Evolutionary conservation across 2,329 filamentous ascomycete species (phyloP).

Genomic region (Tolypocladium tropicale): DNA sequence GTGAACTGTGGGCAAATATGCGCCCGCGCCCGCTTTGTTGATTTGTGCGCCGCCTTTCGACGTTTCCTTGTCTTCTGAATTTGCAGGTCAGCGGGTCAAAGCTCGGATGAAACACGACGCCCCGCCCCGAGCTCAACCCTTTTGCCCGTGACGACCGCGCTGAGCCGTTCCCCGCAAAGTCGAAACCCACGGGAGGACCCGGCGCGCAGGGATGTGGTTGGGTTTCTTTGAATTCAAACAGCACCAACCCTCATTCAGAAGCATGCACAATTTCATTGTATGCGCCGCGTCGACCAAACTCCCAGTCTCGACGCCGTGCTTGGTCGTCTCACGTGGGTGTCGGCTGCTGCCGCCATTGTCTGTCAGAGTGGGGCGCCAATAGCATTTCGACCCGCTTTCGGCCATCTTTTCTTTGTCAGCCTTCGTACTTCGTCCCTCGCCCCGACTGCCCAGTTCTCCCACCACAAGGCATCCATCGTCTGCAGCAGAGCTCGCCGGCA

Average conservation of each 20-base stretch:
- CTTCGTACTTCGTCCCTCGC: neutral
- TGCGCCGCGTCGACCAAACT: neutral
- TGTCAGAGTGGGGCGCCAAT: neutral
- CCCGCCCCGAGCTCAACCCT: neutral
- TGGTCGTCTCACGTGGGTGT: constrained; percentile 5
- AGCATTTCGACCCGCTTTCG: constrained; percentile 1
- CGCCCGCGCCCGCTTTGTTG: neutral
- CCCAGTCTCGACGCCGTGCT: neutral
- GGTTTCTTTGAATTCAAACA: no score
- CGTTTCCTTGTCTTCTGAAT: neutral
- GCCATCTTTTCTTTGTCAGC: constrained; percentile 1
- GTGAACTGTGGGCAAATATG: neutral
- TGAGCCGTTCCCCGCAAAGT: neutral
- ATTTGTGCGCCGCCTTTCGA: neutral
- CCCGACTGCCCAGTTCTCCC: neutral
- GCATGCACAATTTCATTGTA: no score
- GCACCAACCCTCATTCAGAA: no score
- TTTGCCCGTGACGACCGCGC: neutral
- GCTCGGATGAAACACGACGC: neutral
- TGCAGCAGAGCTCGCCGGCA: constrained; percentile 6
- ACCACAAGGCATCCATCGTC: neutral
- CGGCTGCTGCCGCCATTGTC: constrained; percentile 1
- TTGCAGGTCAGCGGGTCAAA: neutral
- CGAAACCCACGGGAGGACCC: neutral
- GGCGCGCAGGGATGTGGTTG: no score